A percentile compares a stretch with the other conserved stretches of the same genome.
Conservation (phyloP, 2,329 filamentous ascomycete species). For the Zasmidium cellare region DNA sequence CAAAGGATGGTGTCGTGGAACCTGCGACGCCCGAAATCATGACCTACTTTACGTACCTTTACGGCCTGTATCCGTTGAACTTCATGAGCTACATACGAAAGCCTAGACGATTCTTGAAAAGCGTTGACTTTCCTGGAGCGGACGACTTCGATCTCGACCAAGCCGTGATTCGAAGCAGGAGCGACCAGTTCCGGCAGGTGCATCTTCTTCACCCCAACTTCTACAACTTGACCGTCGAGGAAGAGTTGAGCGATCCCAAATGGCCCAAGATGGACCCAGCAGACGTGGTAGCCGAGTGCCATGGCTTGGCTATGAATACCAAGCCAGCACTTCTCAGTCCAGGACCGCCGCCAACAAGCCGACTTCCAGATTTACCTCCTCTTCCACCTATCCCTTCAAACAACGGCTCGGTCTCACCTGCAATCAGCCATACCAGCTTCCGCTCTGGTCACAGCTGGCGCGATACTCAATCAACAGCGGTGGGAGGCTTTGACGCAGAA, state of each 20-base stretch:
- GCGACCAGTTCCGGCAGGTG: constrained; percentile 70
- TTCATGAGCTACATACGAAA: constrained; percentile 86
- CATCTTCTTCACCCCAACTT: constrained; percentile 84
- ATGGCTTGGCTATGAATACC: constrained; percentile 61
- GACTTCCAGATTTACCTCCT: constrained; percentile 47
- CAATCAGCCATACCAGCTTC: constrained; percentile 31
- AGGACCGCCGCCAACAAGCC: constrained; percentile 48
- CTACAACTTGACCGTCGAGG: constrained; percentile 74
- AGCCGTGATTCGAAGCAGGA: constrained; percentile 72
- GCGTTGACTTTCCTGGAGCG: constrained; percentile 67
- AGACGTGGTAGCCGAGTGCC: constrained; percentile 77
- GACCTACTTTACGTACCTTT: constrained; percentile 78
- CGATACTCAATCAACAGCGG: constrained; percentile 54
- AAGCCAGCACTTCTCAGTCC: constrained; percentile 45
- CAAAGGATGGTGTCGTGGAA: constrained; percentile 63
- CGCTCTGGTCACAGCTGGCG: constrained; percentile 51
- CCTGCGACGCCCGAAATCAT: constrained; percentile 65
- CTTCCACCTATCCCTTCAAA: constrained; percentile 39
- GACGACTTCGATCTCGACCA: constrained; percentile 78
- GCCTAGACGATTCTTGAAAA: constrained; percentile 74
- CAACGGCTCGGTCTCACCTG: constrained; percentile 31
- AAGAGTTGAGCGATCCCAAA: constrained; percentile 74
- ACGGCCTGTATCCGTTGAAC: constrained; percentile 81
- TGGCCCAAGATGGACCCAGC: constrained; percentile 79
- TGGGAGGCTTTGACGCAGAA: constrained; percentile 48